A percentile compares a stretch with the other conserved stretches of the same genome.
Evolutionary conservation across 2,329 filamentous ascomycete species (phyloP).

Genomic region (Aspergillus awamori): DNA sequence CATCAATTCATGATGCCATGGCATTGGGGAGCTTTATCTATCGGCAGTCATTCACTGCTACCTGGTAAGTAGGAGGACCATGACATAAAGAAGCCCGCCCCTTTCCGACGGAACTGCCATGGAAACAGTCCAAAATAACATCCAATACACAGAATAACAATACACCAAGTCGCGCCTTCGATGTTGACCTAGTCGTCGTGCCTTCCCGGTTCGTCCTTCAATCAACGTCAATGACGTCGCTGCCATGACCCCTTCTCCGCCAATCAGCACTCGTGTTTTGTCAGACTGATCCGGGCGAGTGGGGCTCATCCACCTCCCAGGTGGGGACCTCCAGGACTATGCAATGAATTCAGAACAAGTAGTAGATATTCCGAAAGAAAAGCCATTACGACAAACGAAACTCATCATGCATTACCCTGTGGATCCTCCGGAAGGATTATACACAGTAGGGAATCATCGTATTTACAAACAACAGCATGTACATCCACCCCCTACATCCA

Average conservation of each 20-base stretch:
- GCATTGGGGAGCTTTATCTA: no score
- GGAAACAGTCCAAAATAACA: no score
- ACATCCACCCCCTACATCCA: neutral
- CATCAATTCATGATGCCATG: neutral
- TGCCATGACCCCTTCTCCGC: neutral
- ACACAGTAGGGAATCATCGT: neutral
- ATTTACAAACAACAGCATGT: slow-evolving; percentile 8
- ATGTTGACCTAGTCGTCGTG: neutral
- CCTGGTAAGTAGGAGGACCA: no score
- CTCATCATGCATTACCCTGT: neutral
- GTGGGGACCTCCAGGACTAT: neutral
- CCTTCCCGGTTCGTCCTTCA: neutral
- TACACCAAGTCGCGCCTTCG: neutral
- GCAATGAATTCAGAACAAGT: no score
- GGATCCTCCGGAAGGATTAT: neutral
- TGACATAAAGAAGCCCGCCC: no score
- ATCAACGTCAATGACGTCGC: slow-evolving; percentile 17
- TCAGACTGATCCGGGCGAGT: slow-evolving; percentile 7
- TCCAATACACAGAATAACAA: no score
- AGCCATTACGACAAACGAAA: neutral
- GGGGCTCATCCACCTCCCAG: neutral
- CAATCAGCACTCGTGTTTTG: slow-evolving; percentile 17
- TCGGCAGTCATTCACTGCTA: no score
- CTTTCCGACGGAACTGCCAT: no score
- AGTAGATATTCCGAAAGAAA: neutral